These are phyloP conservation scores for Nepenthes mirabilis DNA, from an alignment of 148 eudicot genomes.

Conservation along the genomic window DNA sequence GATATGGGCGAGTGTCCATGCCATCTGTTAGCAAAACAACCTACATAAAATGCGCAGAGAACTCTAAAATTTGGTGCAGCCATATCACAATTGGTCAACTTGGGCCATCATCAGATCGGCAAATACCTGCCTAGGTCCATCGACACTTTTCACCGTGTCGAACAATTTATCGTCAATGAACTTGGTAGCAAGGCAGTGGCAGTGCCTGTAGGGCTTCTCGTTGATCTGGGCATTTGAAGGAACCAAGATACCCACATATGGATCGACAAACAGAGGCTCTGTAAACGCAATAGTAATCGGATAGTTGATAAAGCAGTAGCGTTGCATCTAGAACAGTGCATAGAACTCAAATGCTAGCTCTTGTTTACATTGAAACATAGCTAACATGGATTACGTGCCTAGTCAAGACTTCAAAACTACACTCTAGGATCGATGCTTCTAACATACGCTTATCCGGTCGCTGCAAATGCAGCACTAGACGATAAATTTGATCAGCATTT, in stretches of 20 bases:
- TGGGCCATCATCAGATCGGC: background rate
- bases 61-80: background rate
- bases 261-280: constrained; percentile 86
- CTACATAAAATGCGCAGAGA: constrained; percentile 20
- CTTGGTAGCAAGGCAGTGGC: constrained; percentile 64
- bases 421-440: background rate
- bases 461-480: no score
- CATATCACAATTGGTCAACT: no score
- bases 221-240: constrained; percentile 26
- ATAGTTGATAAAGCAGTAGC: background rate
- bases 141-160: constrained; percentile 23
- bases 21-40: constrained; percentile 95
- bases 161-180: constrained; percentile 76
- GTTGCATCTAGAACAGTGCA: background rate
- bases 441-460: no score
- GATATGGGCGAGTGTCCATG: constrained; percentile 78
- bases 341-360: no score
- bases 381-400: background rate
- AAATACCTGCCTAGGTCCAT: constrained; percentile 63
- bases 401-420: background rate
- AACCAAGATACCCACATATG: constrained; percentile 60
- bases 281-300: constrained; percentile 8
- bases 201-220: constrained; percentile 16
- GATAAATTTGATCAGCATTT: no score
- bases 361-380: background rate